phyloP scores from a whole-genome alignment of 441 rosid genomes.

The Pelargonium citronellum region DNA sequence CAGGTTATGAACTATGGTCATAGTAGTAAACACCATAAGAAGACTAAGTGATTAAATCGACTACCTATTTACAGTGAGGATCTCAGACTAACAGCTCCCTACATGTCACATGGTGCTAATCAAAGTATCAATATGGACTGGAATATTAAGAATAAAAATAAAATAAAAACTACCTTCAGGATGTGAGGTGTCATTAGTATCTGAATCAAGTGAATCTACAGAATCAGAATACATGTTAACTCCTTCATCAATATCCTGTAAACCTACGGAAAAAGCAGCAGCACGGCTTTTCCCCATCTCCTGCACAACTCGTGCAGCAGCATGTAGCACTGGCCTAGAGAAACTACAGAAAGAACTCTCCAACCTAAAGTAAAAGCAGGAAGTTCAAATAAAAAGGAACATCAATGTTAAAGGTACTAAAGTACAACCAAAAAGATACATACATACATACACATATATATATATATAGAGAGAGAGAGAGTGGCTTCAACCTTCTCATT shows the following conservation, averaged over 20 bases:
- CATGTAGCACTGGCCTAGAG: conserved; percentile 99
- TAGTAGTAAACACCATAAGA: not conserved
- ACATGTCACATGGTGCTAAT: not conserved
- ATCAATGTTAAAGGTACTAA: too few relatives aligned
- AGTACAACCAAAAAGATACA: too few relatives aligned
- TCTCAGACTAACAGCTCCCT: not conserved
- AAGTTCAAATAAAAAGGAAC: too few relatives aligned
- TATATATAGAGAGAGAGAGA: conserved; percentile 21
- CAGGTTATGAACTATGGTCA: not conserved
- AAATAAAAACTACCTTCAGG: conserved; percentile 52
- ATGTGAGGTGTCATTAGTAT: conserved; percentile 69
- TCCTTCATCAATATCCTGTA: conserved; percentile 91
- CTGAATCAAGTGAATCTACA: conserved; percentile 51
- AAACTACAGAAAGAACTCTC: conserved; percentile 99
- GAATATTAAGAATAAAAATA: not conserved
- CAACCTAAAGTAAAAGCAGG: conserved; percentile 43
- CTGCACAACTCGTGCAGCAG: conserved; percentile 98
- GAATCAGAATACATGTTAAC: conserved; percentile 58
- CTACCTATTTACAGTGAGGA: not conserved
- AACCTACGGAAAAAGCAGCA: conserved; percentile 92
- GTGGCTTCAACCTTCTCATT: conserved; percentile 96
- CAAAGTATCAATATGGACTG: conserved; percentile 2
- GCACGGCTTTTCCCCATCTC: conserved; percentile 99
- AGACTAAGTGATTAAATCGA: conserved; percentile 1
- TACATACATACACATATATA: too few relatives aligned